Evolutionary conservation across 225 moss, liverwort and hornwort species (phyloP).

Genomic region (Polytrichum formosum): DNA sequence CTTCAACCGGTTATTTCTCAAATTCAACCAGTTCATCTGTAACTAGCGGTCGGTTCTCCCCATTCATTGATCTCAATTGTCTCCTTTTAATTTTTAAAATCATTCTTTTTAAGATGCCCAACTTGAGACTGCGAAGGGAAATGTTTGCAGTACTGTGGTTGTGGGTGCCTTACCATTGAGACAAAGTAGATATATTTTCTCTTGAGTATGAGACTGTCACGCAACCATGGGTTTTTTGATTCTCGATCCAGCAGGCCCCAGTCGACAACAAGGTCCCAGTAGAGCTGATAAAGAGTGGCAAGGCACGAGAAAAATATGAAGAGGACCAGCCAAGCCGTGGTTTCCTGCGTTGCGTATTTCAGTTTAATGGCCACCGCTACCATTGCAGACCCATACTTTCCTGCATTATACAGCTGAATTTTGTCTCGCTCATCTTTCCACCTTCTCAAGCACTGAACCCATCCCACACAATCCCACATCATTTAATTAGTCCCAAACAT

Average conservation of each 20-base stretch:
- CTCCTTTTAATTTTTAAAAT: no score
- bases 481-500: not conserved
- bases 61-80: no score
- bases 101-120: no score
- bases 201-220: conserved; percentile 76
- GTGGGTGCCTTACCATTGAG: conserved; percentile 57
- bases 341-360: conserved; percentile 32
- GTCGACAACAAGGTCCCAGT: conserved; percentile 90
- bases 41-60: no score
- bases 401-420: conserved; percentile 76
- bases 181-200: conserved; percentile 74
- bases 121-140: no score
- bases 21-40: no score
- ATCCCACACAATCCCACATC: not conserved
- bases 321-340: conserved; percentile 40
- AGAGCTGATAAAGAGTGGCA: conserved; percentile 77
- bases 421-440: conserved; percentile 71
- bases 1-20: no score
- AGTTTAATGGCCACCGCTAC: conserved; percentile 68
- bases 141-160: no score
- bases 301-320: conserved; percentile 53
- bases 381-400: conserved; percentile 88
- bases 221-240: conserved; percentile 73
- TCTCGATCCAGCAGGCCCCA: conserved; percentile 80
- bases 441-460: conserved; percentile 68